These are phyloP conservation scores for Tinospora cordifolia DNA, from an alignment of 164 flowering plant genomes.

Conservation along the genomic window DNA sequence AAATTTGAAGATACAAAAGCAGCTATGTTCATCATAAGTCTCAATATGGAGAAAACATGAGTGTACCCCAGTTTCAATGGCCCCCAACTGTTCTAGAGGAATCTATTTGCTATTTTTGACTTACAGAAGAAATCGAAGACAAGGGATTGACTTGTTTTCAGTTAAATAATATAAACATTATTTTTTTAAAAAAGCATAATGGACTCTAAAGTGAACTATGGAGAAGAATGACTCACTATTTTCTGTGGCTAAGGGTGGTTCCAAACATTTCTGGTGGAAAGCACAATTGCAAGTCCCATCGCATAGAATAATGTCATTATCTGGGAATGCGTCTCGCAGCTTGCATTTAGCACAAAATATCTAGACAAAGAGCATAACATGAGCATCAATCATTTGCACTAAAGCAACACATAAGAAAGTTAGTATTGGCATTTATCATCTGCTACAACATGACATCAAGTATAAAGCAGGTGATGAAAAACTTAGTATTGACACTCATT, in stretches of 20 bases:
- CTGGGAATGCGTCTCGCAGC: constrained; percentile 66
- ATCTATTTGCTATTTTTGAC: neutral
- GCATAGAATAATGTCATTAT: constrained; percentile 91
- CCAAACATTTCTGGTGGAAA: constrained; percentile 93
- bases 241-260: constrained; percentile 83
- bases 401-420: neutral
- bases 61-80: too few species aligned
- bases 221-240: constrained; percentile 47
- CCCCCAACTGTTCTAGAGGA: neutral
- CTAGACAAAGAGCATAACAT: constrained; percentile 29
- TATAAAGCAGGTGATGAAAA: neutral
- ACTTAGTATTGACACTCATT: neutral
- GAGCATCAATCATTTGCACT: neutral
- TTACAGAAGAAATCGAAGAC: neutral
- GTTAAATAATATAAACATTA: neutral
- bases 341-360: constrained; percentile 93
- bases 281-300: constrained; percentile 95
- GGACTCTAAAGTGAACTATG: neutral
- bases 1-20: neutral
- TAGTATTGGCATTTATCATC: too few species aligned
- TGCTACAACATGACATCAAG: too few species aligned
- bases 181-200: neutral
- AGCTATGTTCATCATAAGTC: neutral
- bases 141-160: neutral
- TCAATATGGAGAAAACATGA: neutral